Conservation (phyloP, 768 basidiomycete genomes). For the Botryobasidium botryosum region DNA sequence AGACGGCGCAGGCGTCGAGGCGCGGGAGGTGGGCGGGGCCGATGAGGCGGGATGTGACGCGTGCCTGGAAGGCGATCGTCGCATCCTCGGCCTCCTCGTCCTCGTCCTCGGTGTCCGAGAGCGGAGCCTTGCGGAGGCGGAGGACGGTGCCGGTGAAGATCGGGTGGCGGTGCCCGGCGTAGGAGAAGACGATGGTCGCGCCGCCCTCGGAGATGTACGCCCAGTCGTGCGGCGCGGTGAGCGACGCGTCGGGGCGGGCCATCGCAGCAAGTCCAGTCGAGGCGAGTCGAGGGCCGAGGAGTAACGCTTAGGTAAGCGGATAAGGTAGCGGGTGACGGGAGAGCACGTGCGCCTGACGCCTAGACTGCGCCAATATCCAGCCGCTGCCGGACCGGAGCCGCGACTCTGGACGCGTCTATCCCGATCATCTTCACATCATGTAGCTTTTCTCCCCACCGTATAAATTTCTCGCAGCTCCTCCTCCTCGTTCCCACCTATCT, state of each 20-base stretch:
- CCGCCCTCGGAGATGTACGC: constrained; percentile 84
- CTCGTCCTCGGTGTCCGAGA: neutral
- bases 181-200: constrained; percentile 77
- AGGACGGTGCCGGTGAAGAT: constrained; percentile 49
- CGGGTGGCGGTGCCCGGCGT: constrained; percentile 37
- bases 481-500: no score
- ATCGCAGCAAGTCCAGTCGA: no score
- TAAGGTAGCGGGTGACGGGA: no score
- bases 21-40: constrained; percentile 41
- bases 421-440: no score
- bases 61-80: constrained; percentile 38
- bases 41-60: constrained; percentile 49
- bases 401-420: no score
- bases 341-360: no score
- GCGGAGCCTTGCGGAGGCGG: constrained; percentile 48
- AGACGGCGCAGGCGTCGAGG: constrained; percentile 31
- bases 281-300: no score
- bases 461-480: no score
- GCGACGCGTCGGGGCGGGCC: constrained; percentile 13
- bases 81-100: constrained; percentile 19
- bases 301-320: no score
- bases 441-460: no score
- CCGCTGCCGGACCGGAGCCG: no score
- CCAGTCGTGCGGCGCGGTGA: constrained; percentile 42
- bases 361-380: no score